Evolutionary conservation across 345 rosid species (phyloP).

Genomic region (Toxicodendron radicans): DNA sequence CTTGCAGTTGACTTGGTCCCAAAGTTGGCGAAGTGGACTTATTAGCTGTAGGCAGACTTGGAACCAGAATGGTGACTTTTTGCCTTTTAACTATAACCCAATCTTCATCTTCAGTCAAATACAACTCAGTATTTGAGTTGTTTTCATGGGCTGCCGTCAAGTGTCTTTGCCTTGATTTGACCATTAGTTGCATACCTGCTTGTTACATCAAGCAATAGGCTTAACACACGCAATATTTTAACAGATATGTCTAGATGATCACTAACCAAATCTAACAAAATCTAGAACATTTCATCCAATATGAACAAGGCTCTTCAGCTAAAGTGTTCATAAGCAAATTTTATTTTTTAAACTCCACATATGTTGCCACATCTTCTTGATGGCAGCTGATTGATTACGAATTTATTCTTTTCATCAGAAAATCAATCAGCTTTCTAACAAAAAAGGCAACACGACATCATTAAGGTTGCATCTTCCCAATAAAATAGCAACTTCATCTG

Average conservation of each 20-base stretch:
- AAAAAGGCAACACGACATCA: neutral
- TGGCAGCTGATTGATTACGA: too few species aligned
- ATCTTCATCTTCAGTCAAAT: conserved; percentile 44
- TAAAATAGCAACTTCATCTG: neutral
- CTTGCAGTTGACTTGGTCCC: conserved; percentile 34
- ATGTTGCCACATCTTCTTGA: too few species aligned
- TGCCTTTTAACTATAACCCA: conserved; percentile 80
- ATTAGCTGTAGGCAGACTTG: conserved; percentile 42
- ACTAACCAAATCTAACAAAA: neutral
- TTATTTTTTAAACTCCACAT: neutral
- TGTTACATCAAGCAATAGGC: conserved; percentile 3
- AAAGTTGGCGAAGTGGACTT: conserved; percentile 34
- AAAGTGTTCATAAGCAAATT: neutral
- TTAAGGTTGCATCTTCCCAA: neutral
- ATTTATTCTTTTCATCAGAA: too few species aligned
- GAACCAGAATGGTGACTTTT: conserved; percentile 62
- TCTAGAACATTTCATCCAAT: neutral
- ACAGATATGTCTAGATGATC: neutral
- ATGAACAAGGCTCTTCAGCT: neutral
- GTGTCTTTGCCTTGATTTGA: conserved; percentile 43
- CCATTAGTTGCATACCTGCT: conserved; percentile 35
- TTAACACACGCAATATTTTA: neutral
- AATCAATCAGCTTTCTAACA: neutral
- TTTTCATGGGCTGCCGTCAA: conserved; percentile 23
- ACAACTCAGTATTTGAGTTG: conserved; percentile 22